Evolutionary conservation across 2,329 filamentous ascomycete genomes (phyloP), one percentile per base, ranked within the genome.

Genomic region (Calycina herbarum): DNA sequence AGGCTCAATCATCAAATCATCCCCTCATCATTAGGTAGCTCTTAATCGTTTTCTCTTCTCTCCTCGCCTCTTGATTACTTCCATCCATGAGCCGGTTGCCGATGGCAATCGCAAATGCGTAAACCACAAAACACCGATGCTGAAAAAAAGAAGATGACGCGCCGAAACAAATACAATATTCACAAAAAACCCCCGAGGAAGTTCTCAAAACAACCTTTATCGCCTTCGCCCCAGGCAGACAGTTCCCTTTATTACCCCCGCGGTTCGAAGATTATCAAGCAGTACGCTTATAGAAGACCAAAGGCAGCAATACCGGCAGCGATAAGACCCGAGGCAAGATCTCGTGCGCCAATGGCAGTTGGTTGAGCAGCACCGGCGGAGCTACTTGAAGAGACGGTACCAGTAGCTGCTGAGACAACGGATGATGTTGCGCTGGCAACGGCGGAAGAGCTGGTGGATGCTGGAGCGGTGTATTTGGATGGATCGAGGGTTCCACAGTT

Each of bases 291-390:
- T 76, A 89, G 78, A 68, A 88, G 75, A 68, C 85, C 85, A 73
- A 88, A 85, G 58, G 75, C 72, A 65, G 86, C 77, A 68, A 88
- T 76, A 72, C 82, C 82, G 66, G 82, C 82, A 59, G 81, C 82
- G 64, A 88, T 75, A 29, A 76, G 71, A 54, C 75, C 75, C 45
- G 77, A 76, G 38, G 72, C 74, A 54, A 83, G 83, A 68, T 82
- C 79, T 72, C 80, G 79, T 15, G 76, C 65, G 38, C 71, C 69
- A 13, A 75, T 67, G 1, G 73, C 61, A 35, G 76, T 40, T 24
- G 58, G 64, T 33, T 75, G 67, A 59, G 68, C 70, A n/a, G 75
- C 68, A 17, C 74, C 66, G 38, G 71, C 66, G 20, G 75, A 70
- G 15, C 72, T 67, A 57, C 69, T 66, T 11, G 75, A 48, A 51